Evolutionary conservation across 2,329 filamentous ascomycete genomes (phyloP), one percentile per base, ranked within the genome.

Genomic region (Ambrosiella beaveri): DNA sequence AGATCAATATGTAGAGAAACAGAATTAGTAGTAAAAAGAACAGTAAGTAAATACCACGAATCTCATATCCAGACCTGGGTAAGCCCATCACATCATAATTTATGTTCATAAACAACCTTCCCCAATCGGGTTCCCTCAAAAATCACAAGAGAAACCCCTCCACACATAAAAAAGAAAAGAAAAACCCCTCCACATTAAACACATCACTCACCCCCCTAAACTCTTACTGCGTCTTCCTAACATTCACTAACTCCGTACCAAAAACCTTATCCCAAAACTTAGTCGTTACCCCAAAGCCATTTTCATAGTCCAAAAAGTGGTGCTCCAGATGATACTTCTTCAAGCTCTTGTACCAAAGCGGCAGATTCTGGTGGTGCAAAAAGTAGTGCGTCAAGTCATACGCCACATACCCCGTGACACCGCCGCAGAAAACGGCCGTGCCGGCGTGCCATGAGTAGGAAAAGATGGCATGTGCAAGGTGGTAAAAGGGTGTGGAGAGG

Each of bases 351-450:
- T 94, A 97, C 78, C 88, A 95, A 1, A 83, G 73, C 13, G 93
- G 93, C 2, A 98, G 81, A 65, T 88, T 94, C 72, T 86, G 81
- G 74, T 98, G 93, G 70, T 98, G 93, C 44, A 98, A 79, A 78
- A 98, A 98, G 76, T 97, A 98, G 71, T 98, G 93, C 1, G 93
- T 98, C 74, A 96, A 67, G 69, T 98, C 93, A 73, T 98, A 98
- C 75, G 86, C 89, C 62, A 96, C 79, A 69, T 98, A 98, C 59
- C 93, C 93, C 65, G 95, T 95, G 62, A 98, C 83, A 62, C 90
- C 93, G 54, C 93, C 93, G 65, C 84, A 91, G 74, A 79, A 98
- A 3, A 88, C 84, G 19, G 83, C 80, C 0, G 83, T 80, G 4
- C 82, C 93, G 8, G 84, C 79, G 69, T 86, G 78, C 90, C 90